Percentiles rank a stretch among this genome's conserved stretches.
phyloP scores from a whole-genome alignment of 352 stramenopile genomes.

The Phytopythium cucurbitacearum region DNA sequence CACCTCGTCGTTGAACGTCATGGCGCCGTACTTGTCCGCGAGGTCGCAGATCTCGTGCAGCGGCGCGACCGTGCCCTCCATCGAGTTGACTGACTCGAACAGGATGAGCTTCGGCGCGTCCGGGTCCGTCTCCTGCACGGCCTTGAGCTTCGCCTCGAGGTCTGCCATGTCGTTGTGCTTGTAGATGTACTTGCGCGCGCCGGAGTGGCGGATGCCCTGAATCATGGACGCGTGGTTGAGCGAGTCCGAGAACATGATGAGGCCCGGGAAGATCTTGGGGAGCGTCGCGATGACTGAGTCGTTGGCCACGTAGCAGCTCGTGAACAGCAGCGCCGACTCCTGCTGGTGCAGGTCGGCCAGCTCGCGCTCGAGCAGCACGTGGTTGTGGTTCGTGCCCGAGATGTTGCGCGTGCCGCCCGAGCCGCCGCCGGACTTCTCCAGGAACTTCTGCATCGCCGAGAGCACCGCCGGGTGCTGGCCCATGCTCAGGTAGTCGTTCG shows the following conservation, averaged over 20 bases:
- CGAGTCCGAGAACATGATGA: constrained; percentile 88
- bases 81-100: constrained; percentile 87
- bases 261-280: constrained; percentile 87
- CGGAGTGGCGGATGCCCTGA: constrained; percentile 74
- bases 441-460: constrained; percentile 74
- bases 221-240: constrained; percentile 92
- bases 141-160: constrained; percentile 74
- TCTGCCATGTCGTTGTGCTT: constrained; percentile 83
- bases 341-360: constrained; percentile 86
- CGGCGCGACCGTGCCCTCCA: constrained; percentile 83
- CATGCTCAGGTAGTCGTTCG: constrained; percentile 90
- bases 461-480: constrained; percentile 87
- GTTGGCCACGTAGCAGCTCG: constrained; percentile 89
- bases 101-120: constrained; percentile 80
- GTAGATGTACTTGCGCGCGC: constrained; percentile 82
- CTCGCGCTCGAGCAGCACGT: constrained; percentile 83
- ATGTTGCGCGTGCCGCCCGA: constrained; percentile 89
- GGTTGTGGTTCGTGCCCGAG: constrained; percentile 89
- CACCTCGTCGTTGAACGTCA: constrained; percentile 91
- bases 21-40: constrained; percentile 89
- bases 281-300: constrained; percentile 86
- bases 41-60: constrained; percentile 84
- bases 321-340: constrained; percentile 83
- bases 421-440: constrained; percentile 76
- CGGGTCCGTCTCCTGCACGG: constrained; percentile 39